These are phyloP conservation scores for Truncatella angustata DNA, from an alignment of 2,329 filamentous ascomycete genomes.

Conservation along the genomic window DNA sequence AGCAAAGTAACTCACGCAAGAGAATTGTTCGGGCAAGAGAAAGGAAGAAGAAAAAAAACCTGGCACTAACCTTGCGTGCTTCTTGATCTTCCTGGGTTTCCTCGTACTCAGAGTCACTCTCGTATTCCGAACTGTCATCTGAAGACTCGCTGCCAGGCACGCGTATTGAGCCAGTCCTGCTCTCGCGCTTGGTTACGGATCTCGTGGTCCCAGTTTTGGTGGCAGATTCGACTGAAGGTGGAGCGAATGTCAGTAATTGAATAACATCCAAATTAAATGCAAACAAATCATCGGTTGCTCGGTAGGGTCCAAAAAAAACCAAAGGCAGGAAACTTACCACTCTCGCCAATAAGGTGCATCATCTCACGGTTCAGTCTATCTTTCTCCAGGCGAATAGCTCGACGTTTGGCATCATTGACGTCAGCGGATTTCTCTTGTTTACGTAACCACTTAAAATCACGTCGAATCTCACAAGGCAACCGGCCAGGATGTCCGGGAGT, in stretches of 20 bases:
- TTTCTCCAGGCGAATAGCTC: neutral
- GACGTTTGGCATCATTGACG: slow-evolving; percentile 1
- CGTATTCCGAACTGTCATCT: slow-evolving; percentile 7
- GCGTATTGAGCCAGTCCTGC: neutral
- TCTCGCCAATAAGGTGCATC: slow-evolving; percentile 5
- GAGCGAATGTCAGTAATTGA: neutral
- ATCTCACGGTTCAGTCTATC: slow-evolving; percentile 10
- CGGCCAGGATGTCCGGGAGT: slow-evolving; percentile 5
- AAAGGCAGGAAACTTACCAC: neutral
- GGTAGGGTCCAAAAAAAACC: neutral
- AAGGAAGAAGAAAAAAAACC: neutral
- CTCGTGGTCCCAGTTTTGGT: neutral
- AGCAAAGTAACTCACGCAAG: neutral
- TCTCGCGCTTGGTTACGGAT: neutral
- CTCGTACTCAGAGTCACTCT: slow-evolving; percentile 7
- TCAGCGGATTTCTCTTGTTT: slow-evolving; percentile 1
- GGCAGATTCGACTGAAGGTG: neutral
- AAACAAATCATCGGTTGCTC: too few species aligned
- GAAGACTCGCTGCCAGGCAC: slow-evolving; percentile 4
- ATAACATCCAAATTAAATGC: too few species aligned
- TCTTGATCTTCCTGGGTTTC: slow-evolving; percentile 10
- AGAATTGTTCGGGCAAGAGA: neutral
- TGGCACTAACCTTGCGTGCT: slow-evolving; percentile 7
- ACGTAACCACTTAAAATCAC: slow-evolving; percentile 9
- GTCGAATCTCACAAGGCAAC: slow-evolving; percentile 11